These are phyloP conservation scores for Cystobasidium sp. DNA, from an alignment of 1,284 basidiomycete species.

Conservation along the genomic window DNA sequence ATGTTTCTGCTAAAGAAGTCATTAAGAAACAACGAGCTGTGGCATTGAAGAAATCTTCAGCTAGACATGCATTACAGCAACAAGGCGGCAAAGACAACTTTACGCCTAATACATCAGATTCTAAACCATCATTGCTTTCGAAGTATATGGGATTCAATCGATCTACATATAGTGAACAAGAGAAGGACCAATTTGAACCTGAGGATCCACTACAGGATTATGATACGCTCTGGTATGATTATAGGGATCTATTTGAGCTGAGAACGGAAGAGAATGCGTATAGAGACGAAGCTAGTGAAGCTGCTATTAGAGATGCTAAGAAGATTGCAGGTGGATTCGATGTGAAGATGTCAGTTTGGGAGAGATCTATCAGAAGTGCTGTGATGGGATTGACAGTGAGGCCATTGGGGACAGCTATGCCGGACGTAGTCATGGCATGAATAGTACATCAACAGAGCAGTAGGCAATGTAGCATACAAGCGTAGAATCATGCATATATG, in stretches of 20 bases:
- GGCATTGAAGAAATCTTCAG: slow-evolving; percentile 60
- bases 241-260: slow-evolving; percentile 44
- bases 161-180: slow-evolving; percentile 6
- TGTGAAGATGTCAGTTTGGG: slow-evolving; percentile 77
- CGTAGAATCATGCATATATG: no score
- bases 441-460: not conserved
- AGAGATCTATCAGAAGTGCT: slow-evolving; percentile 74
- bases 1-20: slow-evolving; percentile 41
- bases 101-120: slow-evolving; percentile 4
- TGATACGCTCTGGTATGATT: slow-evolving; percentile 39
- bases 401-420: slow-evolving; percentile 48
- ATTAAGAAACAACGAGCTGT: slow-evolving; percentile 49
- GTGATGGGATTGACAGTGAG: slow-evolving; percentile 68
- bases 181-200: slow-evolving; percentile 28
- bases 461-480: not conserved
- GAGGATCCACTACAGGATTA: slow-evolving; percentile 48
- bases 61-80: slow-evolving; percentile 39
- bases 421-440: slow-evolving; percentile 20
- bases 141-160: slow-evolving; percentile 42
- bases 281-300: slow-evolving; percentile 23
- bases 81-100: no score
- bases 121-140: slow-evolving; percentile 10
- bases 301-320: slow-evolving; percentile 56
- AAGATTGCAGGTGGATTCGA: slow-evolving; percentile 83
- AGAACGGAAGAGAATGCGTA: slow-evolving; percentile 19